Base-by-base conservation (phyloP, 805 yeast genomes). In the Candida vaughaniae region DNA sequence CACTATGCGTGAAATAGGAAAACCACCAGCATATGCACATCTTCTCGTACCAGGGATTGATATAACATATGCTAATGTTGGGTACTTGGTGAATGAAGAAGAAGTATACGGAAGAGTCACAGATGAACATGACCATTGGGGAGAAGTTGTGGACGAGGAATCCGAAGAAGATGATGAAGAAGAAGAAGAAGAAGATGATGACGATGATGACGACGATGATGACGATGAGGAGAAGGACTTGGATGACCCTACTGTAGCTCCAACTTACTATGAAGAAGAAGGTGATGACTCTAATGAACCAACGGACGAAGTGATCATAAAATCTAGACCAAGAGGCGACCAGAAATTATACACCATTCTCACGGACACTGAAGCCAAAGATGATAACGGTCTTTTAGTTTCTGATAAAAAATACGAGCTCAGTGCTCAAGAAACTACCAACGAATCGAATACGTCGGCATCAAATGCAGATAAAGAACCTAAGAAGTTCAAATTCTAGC, bases 21-120 rank as follows among this genome's bases (percentile, higher is more conserved):
- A 84, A 18, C 96, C 98, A 0, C 96, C 96, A 0, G 72, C 88
- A 14, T 90, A 87, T 59, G 80, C 81, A 2, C 70, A 75, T 25
- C 62, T 87, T 55, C 62, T 69, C 22, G 73, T 86, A 6, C 87
- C 74, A 1, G 74, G 73, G 1, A 38, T 69, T 12, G 73, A 68
- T 40, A 45, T 48, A 3, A 58, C 58, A 28, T 67, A 68, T 41
- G 45, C 49, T 4, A 68, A 67, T 37, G 49, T 45, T 18, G 73
- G 73, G 1, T 68, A 68, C 41, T 29, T 46, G 23, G 22, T 28
- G 12, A 17, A 35, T 16, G 43, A 43, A 18, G 38, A 52, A 36
- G 41, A 46, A 35, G 34, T 19, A 27, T 25, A 42, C 16, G 40
- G 34, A 10, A 49, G 45, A 12, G 49, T 46, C 20, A 31, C 42